Percentiles rank a stretch among this genome's conserved stretches.
Evolutionary conservation across 306 rosid genomes (phyloP).

Genomic region (Gastrolobium bilobum): DNA sequence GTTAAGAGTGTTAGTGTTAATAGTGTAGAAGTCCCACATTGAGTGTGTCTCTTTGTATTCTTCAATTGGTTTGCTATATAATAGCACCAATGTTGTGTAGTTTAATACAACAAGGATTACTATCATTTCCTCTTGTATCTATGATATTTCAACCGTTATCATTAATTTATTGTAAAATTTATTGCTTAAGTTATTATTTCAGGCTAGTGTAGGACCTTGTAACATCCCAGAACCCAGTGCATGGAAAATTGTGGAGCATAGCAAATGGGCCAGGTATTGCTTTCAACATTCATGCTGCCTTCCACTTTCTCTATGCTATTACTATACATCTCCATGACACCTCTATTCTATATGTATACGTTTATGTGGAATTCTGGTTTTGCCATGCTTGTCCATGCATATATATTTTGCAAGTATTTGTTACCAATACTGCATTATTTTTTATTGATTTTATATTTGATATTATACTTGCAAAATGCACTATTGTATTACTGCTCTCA

Average conservation of each 20-base stretch:
- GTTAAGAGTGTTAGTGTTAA: too few relatives aligned
- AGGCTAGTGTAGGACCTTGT: conserved; percentile 93
- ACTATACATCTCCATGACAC: neutral
- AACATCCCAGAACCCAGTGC: conserved; percentile 82
- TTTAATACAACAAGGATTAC: too few relatives aligned
- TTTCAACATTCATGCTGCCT: conserved; percentile 24
- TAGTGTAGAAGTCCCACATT: too few relatives aligned
- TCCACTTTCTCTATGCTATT: conserved; percentile 31
- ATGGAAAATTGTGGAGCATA: conserved; percentile 91
- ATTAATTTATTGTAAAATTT: conserved; percentile 28
- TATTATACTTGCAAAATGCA: conserved; percentile 15
- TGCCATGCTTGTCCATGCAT: conserved; percentile 18
- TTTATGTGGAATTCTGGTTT: conserved; percentile 27
- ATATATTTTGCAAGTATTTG: conserved; percentile 16
- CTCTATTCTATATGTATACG: conserved; percentile 12
- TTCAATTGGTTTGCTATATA: too few relatives aligned
- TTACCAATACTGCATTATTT: neutral
- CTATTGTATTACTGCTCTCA: conserved; percentile 1
- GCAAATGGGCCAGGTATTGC: conserved; percentile 95
- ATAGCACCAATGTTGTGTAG: too few relatives aligned
- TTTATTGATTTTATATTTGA: neutral
- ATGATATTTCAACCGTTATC: too few relatives aligned
- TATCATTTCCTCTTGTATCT: too few relatives aligned
- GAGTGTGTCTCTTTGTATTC: too few relatives aligned
- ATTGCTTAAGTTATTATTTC: conserved; percentile 47